phyloP scores from a whole-genome alignment of 2,329 filamentous ascomycete genomes.

The Graphium sp. region DNA sequence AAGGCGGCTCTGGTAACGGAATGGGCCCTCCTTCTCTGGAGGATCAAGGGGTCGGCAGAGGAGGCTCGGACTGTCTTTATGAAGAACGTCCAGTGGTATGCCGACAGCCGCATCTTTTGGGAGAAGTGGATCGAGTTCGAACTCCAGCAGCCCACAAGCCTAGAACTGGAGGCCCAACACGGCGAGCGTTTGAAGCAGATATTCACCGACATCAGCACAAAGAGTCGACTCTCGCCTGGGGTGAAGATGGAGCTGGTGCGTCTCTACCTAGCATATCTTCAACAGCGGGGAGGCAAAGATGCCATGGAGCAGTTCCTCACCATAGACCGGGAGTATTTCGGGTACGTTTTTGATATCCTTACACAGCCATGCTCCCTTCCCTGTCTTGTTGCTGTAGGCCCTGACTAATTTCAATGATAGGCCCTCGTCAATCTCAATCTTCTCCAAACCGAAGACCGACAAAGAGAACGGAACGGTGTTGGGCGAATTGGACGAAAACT shows the following conservation, averaged over 20 bases:
- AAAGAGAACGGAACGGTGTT: slow-evolving; percentile 27
- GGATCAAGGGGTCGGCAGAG: slow-evolving; percentile 62
- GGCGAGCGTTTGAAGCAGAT: slow-evolving; percentile 66
- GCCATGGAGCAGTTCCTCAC: slow-evolving; percentile 74
- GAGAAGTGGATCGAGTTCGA: slow-evolving; percentile 79
- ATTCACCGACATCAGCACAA: slow-evolving; percentile 55
- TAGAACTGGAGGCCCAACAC: slow-evolving; percentile 45
- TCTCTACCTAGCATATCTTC: slow-evolving; percentile 67
- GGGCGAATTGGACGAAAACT: slow-evolving; percentile 32
- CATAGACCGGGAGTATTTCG: slow-evolving; percentile 76
- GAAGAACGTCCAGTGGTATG: slow-evolving; percentile 69
- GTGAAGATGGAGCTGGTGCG: slow-evolving; percentile 62
- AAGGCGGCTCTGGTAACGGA: slow-evolving; percentile 80
- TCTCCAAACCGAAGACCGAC: slow-evolving; percentile 18
- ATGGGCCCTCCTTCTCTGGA: slow-evolving; percentile 79
- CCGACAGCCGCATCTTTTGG: slow-evolving; percentile 82
- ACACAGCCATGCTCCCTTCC: slow-evolving; percentile 1
- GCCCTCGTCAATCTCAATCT: slow-evolving; percentile 25
- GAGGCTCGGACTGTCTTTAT: slow-evolving; percentile 73
- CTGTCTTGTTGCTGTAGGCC: not conserved
- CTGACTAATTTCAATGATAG: slow-evolving; percentile 13
- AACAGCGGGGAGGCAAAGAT: slow-evolving; percentile 66
- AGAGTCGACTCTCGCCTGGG: slow-evolving; percentile 50
- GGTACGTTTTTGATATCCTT: slow-evolving; percentile 32
- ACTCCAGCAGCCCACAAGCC: slow-evolving; percentile 58